Percentiles rank a stretch among this genome's conserved stretches.
These are phyloP conservation scores for Pythium aquatile DNA, from an alignment of 352 stramenopile genomes.

Conservation along the genomic window DNA sequence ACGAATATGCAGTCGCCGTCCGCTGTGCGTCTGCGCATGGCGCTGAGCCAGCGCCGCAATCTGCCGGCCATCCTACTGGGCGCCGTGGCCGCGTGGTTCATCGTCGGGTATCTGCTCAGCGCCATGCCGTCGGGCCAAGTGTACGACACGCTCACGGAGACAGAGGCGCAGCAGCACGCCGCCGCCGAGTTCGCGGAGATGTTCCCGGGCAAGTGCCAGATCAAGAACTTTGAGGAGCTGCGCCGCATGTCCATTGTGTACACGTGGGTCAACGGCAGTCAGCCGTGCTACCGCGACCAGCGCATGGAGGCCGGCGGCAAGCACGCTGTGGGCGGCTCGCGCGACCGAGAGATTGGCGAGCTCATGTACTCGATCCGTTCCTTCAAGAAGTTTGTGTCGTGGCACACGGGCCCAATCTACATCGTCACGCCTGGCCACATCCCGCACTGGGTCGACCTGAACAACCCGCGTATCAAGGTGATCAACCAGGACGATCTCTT, in stretches of 20 bases:
- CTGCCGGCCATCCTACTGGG: constrained; percentile 51
- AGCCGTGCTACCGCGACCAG: constrained; percentile 79
- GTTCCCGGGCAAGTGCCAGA: constrained; percentile 76
- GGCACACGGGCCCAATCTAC: constrained; percentile 83
- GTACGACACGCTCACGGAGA: constrained; percentile 33
- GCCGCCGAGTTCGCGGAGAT: constrained; percentile 48
- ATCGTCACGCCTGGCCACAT: constrained; percentile 84
- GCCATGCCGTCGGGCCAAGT: constrained; percentile 34
- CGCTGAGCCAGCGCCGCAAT: constrained; percentile 59
- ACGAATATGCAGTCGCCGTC: constrained; percentile 50
- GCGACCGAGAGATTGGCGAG: constrained; percentile 87
- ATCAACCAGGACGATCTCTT: constrained; percentile 88
- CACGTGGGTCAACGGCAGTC: constrained; percentile 87
- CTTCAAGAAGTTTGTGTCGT: constrained; percentile 79
- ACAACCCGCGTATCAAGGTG: constrained; percentile 81
- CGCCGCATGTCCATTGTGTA: constrained; percentile 88
- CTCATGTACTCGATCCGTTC: constrained; percentile 88
- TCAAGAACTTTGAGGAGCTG: constrained; percentile 85
- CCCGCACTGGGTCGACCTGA: constrained; percentile 77
- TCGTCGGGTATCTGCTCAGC: constrained; percentile 44
- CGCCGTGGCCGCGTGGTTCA: constrained; percentile 38
- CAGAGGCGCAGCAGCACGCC: constrained; percentile 39
- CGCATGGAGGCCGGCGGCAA: constrained; percentile 68
- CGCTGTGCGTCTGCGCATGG: constrained; percentile 68
- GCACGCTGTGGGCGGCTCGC: constrained; percentile 69